A percentile compares a stretch with the other conserved stretches of the same genome.
Evolutionary conservation across 2,329 filamentous ascomycete genomes (phyloP).

Genomic region (Neospermospora avenae): DNA sequence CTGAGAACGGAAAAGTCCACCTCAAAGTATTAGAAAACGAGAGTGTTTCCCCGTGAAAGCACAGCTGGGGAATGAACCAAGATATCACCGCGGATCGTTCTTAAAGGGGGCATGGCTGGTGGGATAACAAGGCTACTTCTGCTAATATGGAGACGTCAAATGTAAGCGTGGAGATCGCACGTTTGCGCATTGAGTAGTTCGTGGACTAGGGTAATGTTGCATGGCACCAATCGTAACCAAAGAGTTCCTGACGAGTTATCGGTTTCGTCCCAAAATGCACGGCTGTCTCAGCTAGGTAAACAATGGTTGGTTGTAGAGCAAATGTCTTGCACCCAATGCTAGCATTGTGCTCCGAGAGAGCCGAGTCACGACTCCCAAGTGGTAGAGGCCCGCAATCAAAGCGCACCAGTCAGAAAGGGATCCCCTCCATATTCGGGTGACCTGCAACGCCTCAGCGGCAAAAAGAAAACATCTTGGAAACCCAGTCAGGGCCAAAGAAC

Average conservation of each 20-base stretch:
- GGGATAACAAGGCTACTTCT: not conserved
- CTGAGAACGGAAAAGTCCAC: not conserved
- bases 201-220: not conserved
- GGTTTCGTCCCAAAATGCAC: conserved; percentile 3
- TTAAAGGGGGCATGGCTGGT: not conserved
- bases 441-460: not conserved
- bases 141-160: not conserved
- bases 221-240: not conserved
- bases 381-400: not conserved
- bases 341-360: not conserved
- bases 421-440: not conserved
- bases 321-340: not conserved
- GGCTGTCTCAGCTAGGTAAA: not conserved
- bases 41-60: not conserved
- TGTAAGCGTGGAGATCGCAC: not conserved
- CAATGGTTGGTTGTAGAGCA: conserved; percentile 2
- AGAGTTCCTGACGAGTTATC: not conserved
- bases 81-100: not conserved
- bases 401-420: not conserved
- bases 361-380: not conserved
- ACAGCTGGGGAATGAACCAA: not conserved
- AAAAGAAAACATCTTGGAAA: not conserved
- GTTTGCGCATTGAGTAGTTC: not conserved
- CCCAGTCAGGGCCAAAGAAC: not conserved
- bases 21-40: not conserved